A percentile compares a stretch with the other conserved stretches of the same genome.
phyloP scores from a whole-genome alignment of 2,329 filamentous ascomycete genomes.

The Fusarium protoensiforme region DNA sequence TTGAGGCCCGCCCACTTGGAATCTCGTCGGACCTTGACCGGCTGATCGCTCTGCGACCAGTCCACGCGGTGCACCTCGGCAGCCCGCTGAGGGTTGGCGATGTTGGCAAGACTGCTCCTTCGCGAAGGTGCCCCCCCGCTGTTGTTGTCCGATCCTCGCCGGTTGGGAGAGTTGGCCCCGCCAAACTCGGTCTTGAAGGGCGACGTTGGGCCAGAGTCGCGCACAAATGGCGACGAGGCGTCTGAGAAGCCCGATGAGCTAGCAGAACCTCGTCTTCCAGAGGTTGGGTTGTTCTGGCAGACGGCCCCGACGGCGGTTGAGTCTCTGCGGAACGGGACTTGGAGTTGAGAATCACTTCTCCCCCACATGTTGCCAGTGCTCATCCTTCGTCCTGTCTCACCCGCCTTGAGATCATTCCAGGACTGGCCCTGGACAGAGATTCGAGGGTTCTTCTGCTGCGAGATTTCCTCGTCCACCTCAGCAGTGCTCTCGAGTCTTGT shows the following conservation, averaged over 20 bases:
- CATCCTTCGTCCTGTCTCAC: constrained; percentile 45
- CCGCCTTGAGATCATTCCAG: constrained; percentile 17
- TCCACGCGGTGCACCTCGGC: constrained; percentile 59
- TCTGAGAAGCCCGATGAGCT: constrained; percentile 36
- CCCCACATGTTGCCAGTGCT: constrained; percentile 52
- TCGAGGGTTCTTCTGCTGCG: constrained; percentile 29
- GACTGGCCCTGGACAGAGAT: constrained; percentile 48
- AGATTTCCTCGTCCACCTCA: constrained; percentile 44
- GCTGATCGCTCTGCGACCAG: constrained; percentile 69
- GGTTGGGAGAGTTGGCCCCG: constrained; percentile 15
- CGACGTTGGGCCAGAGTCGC: constrained; percentile 28
- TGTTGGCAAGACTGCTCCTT: constrained; percentile 27
- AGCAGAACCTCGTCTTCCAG: constrained; percentile 23
- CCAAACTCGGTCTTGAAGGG: constrained; percentile 34
- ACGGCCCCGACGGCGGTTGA: constrained; percentile 17
- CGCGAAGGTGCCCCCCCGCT: constrained; percentile 21
- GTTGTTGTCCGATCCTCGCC: constrained; percentile 31
- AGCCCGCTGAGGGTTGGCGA: constrained; percentile 28
- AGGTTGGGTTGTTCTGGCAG: constrained; percentile 2
- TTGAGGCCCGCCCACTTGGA: constrained; percentile 61
- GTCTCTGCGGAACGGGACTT: constrained; percentile 19
- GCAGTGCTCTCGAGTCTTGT: constrained; percentile 51
- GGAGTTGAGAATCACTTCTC: constrained; percentile 14
- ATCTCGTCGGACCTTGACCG: constrained; percentile 51
- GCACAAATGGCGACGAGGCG: constrained; percentile 22